Conservation (phyloP, 1,284 basidiomycete species). For the Paramarasmius palmivorus region DNA sequence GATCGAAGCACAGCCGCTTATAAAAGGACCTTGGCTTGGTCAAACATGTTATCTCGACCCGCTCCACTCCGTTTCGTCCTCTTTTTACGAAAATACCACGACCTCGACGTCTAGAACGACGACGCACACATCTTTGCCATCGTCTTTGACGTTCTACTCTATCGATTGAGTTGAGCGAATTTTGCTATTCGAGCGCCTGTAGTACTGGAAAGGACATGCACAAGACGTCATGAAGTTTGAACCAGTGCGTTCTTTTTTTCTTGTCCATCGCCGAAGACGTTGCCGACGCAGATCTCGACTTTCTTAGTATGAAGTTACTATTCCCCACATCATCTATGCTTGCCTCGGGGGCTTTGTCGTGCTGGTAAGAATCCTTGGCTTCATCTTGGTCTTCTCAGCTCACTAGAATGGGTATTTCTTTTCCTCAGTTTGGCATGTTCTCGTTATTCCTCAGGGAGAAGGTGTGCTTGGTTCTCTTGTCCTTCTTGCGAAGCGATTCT, state of each 20-base stretch:
- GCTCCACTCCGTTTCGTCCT: too few species aligned
- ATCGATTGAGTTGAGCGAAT: background rate
- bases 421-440: conserved; percentile 86
- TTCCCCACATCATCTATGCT: conserved; percentile 79
- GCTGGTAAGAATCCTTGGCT: conserved; percentile 48
- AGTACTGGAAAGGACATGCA: background rate
- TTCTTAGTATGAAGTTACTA: conserved; percentile 64
- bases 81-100: background rate
- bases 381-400: background rate
- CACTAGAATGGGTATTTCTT: background rate
- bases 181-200: background rate
- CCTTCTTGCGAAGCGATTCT: background rate
- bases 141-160: background rate
- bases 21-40: too few species aligned
- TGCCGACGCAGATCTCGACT: background rate
- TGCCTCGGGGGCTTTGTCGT: conserved; percentile 84
- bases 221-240: conserved; percentile 1
- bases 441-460: conserved; percentile 91
- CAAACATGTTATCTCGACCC: too few species aligned
- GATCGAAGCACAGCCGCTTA: too few species aligned
- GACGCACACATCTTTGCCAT: background rate
- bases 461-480: conserved; percentile 40
- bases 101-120: background rate
- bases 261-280: background rate
- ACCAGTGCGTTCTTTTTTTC: background rate